Conservation (phyloP, 2,329 filamentous ascomycete species). For the Aspergillus quadrilineatus region DNA sequence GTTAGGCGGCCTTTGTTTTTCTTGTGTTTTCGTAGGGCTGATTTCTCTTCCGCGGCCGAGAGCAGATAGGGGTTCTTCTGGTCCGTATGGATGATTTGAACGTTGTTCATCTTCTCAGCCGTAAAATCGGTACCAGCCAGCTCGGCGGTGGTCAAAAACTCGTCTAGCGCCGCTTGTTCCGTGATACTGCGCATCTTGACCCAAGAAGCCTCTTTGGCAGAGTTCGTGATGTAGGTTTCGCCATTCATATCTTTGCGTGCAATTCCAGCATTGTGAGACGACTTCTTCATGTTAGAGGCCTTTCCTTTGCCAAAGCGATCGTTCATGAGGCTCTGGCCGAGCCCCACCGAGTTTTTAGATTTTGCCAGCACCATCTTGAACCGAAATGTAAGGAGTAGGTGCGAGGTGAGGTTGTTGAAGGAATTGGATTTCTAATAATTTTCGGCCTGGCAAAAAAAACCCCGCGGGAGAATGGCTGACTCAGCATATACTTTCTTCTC, state of each 20-base stretch:
- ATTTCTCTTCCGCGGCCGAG: slow-evolving; percentile 78
- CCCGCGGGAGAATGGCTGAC: slow-evolving; percentile 29
- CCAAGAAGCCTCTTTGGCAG: slow-evolving; percentile 87
- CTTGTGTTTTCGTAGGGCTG: slow-evolving; percentile 75
- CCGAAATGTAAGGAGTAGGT: neutral
- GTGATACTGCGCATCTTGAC: slow-evolving; percentile 99
- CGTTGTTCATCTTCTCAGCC: slow-evolving; percentile 97
- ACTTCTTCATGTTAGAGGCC: slow-evolving; percentile 75
- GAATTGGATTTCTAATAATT: slow-evolving; percentile 17
- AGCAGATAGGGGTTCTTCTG: slow-evolving; percentile 94
- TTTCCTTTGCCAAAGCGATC: slow-evolving; percentile 96
- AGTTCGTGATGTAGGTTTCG: slow-evolving; percentile 88
- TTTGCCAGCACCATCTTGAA: slow-evolving; percentile 73
- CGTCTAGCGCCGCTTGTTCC: slow-evolving; percentile 92
- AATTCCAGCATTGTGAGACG: slow-evolving; percentile 62
- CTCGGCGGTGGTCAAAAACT: slow-evolving; percentile 93
- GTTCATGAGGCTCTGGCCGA: slow-evolving; percentile 98
- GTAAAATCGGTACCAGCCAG: slow-evolving; percentile 98
- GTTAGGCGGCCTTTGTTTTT: slow-evolving; percentile 77
- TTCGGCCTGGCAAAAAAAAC: slow-evolving; percentile 19
- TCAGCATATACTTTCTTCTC: slow-evolving; percentile 19
- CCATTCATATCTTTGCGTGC: slow-evolving; percentile 72
- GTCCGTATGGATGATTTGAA: slow-evolving; percentile 97
- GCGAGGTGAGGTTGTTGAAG: slow-evolving; percentile 10
- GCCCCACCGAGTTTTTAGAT: slow-evolving; percentile 89